Evolutionary conservation across 2,329 filamentous ascomycete species (phyloP).

Genomic region (Xylariaceae sp.): DNA sequence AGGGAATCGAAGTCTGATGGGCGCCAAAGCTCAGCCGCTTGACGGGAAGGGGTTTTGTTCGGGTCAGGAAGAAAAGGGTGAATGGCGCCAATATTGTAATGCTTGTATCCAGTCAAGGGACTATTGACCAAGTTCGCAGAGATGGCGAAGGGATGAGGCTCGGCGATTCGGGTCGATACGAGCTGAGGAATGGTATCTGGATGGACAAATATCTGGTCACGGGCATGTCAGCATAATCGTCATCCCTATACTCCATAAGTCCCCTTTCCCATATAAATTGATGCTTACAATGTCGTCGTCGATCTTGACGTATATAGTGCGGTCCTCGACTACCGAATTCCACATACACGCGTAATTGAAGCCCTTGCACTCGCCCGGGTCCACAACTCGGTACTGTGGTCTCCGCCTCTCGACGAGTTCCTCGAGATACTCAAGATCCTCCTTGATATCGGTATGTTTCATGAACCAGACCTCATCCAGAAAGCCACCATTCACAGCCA

Average conservation of each 20-base stretch:
- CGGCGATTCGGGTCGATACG: constrained; percentile 45
- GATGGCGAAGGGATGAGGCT: constrained; percentile 46
- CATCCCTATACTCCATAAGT: background rate
- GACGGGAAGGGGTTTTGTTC: constrained; percentile 24
- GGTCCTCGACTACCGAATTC: constrained; percentile 30
- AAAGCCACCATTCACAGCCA: constrained; percentile 41
- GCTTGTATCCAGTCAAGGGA: constrained; percentile 48
- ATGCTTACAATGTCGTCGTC: constrained; percentile 41
- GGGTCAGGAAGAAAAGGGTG: constrained; percentile 49
- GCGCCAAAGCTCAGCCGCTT: constrained; percentile 36
- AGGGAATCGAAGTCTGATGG: constrained; percentile 30
- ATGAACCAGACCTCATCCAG: constrained; percentile 43
- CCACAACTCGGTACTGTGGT: constrained; percentile 34
- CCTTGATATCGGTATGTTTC: constrained; percentile 36
- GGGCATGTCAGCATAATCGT: background rate
- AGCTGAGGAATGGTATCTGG: constrained; percentile 45
- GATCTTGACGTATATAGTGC: constrained; percentile 41
- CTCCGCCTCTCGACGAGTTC: constrained; percentile 34
- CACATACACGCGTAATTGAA: constrained; percentile 35
- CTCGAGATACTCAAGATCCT: constrained; percentile 38
- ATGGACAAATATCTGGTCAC: constrained; percentile 30
- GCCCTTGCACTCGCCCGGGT: constrained; percentile 33
- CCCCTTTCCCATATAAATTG: background rate
- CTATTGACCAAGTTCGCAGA: constrained; percentile 55
- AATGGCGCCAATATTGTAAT: constrained; percentile 48